phyloP scores from a whole-genome alignment of 169 alveolate species.

The Plasmodium reichenowi region DNA sequence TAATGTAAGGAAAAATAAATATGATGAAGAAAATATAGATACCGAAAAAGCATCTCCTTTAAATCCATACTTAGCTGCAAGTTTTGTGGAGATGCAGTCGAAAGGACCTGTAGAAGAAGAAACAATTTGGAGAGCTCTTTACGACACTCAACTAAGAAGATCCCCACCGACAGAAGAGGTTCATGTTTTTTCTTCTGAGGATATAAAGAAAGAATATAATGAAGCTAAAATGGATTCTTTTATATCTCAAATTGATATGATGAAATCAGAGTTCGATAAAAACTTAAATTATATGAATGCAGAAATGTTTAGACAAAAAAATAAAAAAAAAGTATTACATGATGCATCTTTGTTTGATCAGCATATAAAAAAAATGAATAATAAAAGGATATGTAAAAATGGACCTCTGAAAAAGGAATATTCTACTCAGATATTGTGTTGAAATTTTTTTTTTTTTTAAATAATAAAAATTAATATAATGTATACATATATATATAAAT shows the following conservation, averaged over 20 bases:
- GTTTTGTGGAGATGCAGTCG: conserved; percentile 46
- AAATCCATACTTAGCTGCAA: background rate
- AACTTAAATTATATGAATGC: conserved; percentile 19
- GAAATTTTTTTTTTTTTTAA: background rate
- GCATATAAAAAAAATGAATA: background rate
- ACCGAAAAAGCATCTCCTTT: background rate
- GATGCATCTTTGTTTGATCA: background rate
- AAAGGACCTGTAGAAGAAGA: conserved; percentile 75
- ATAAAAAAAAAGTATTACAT: conserved; percentile 3
- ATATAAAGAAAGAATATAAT: conserved; percentile 43
- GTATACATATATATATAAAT: background rate
- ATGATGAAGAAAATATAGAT: background rate
- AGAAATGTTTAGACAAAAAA: conserved; percentile 26
- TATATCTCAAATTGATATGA: conserved; percentile 20
- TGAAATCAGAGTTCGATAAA: conserved; percentile 35
- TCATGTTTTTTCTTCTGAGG: conserved; percentile 46
- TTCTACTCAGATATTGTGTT: conserved; percentile 18
- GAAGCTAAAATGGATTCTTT: conserved; percentile 43
- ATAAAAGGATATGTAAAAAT: background rate
- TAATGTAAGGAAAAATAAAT: no score
- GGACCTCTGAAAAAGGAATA: conserved; percentile 7
- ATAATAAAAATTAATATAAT: background rate
- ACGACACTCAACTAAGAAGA: conserved; percentile 62
- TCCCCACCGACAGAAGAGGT: conserved; percentile 73
- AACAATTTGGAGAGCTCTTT: conserved; percentile 72